Evolutionary conservation across 352 stramenopile species (phyloP), one percentile per base, ranked within the genome.

Genomic region (Globisporangium irregulare): DNA sequence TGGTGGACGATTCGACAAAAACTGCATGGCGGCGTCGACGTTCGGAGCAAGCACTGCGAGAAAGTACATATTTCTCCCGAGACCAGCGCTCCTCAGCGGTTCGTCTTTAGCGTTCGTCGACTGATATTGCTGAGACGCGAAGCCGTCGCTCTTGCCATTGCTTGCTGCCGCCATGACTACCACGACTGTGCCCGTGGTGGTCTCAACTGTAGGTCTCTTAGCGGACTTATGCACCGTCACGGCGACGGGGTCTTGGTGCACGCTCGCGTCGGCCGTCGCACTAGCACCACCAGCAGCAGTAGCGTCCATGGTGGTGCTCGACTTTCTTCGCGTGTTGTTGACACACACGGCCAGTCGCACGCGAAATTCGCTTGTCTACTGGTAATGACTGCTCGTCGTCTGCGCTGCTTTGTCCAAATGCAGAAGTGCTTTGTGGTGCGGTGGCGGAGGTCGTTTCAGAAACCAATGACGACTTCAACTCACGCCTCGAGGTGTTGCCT

Each of bases 11-110:
- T 70, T 77, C 0, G 59, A 53, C 7, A 91, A 68, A 15, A 72
- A 87, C 48, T 74, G 62, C 53, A 82, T 71, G 4, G 81, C 81
- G 22, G 68, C 51, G 1, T 82, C 76, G 27, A 73, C 64, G 48
- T 56, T 82, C 1, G 78, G 83, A 20, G 83, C 76, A 22, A 89
- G 24, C 22, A 87, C 63, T n/a, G 78, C 83, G n/a, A 84, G 66
- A 53, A 90, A 90, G 53, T 73, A 75, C 20, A 38, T 15, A 6
- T 15, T 25, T 24, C 27, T 59, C 32, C n/a, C 48, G 29, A 36
- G 34, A 43, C 38, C 59, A 34, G n/a, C 55, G 24, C 27, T 7
- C 20, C 22, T 46, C 22, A 32, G 46, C 15, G 20, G 25, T 2
- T 53, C 18, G 25, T 46, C 46, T 14, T 48, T 48, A 0, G 1